A percentile compares a stretch with the other conserved stretches of the same genome.
Evolutionary conservation across 352 stramenopile species (phyloP).

Genomic region (Phytopythium oedochilum): DNA sequence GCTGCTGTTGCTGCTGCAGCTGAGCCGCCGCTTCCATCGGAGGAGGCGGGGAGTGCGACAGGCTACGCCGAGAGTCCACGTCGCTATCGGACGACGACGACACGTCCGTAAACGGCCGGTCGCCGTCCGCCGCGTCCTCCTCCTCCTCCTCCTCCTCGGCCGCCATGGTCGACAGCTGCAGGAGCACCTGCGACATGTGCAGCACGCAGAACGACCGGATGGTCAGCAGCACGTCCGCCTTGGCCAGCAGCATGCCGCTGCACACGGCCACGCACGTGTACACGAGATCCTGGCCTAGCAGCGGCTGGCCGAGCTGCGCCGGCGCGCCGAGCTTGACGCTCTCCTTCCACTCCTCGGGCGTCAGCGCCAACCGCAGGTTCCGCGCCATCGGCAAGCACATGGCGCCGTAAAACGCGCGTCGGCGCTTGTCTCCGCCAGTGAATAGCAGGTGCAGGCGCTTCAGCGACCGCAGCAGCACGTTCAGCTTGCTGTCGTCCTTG

Average conservation of each 20-base stretch:
- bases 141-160: conserved; percentile 56
- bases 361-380: conserved; percentile 41
- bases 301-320: conserved; percentile 46
- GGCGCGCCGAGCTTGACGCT: conserved; percentile 39
- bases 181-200: conserved; percentile 72
- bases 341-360: conserved; percentile 43
- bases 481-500: conserved; percentile 77
- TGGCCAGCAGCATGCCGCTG: conserved; percentile 71
- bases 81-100: conserved; percentile 4
- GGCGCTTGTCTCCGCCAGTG: conserved; percentile 18
- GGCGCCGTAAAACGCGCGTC: conserved; percentile 41
- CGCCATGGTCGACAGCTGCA: conserved; percentile 52
- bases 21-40: background rate
- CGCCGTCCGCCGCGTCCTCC: conserved; percentile 3
- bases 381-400: conserved; percentile 44
- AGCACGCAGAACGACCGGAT: conserved; percentile 75
- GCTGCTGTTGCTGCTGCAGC: conserved; percentile 10
- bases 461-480: conserved; percentile 59
- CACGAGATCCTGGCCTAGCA: conserved; percentile 74
- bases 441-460: conserved; percentile 55
- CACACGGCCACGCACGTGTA: conserved; percentile 71
- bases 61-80: conserved; percentile 7
- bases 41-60: conserved; percentile 1
- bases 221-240: conserved; percentile 74
- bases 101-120: background rate